phyloP scores from a whole-genome alignment of 192 early-diverging fungal species.

The Coemansia sp. region DNA sequence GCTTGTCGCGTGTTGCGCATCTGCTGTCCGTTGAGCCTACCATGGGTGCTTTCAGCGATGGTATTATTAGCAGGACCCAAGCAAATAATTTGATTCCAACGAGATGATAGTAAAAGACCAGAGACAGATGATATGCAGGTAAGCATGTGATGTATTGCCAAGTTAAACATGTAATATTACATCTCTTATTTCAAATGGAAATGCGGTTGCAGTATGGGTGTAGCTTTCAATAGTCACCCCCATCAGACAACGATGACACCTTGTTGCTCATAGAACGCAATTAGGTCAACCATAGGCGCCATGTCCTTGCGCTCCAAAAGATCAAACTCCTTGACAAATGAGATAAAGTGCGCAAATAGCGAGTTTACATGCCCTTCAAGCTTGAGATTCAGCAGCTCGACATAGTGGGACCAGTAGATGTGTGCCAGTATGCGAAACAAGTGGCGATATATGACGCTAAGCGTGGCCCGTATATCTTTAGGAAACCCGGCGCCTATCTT shows the following conservation, averaged over 20 bases:
- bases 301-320: conserved; percentile 90
- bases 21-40: background rate
- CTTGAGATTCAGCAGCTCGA: conserved; percentile 75
- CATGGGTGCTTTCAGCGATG: background rate
- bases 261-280: conserved; percentile 56
- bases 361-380: conserved; percentile 94
- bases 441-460: conserved; percentile 79
- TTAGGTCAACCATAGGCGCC: conserved; percentile 75
- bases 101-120: too few relatives aligned
- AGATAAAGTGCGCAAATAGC: conserved; percentile 92
- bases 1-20: conserved; percentile 35
- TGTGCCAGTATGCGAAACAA: conserved; percentile 89
- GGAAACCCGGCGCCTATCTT: conserved; percentile 90
- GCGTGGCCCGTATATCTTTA: conserved; percentile 64
- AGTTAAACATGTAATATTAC: too few relatives aligned
- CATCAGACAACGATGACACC: conserved; percentile 28
- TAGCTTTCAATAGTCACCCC: background rate
- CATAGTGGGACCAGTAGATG: conserved; percentile 90
- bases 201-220: too few relatives aligned
- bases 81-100: too few relatives aligned
- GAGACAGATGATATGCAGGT: too few relatives aligned
- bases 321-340: conserved; percentile 92
- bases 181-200: too few relatives aligned
- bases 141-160: too few relatives aligned
- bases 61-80: background rate